Evolutionary conservation across 1,284 basidiomycete species (phyloP), one percentile per base, ranked within the genome.

Genomic region (Testicularia cyperi): DNA sequence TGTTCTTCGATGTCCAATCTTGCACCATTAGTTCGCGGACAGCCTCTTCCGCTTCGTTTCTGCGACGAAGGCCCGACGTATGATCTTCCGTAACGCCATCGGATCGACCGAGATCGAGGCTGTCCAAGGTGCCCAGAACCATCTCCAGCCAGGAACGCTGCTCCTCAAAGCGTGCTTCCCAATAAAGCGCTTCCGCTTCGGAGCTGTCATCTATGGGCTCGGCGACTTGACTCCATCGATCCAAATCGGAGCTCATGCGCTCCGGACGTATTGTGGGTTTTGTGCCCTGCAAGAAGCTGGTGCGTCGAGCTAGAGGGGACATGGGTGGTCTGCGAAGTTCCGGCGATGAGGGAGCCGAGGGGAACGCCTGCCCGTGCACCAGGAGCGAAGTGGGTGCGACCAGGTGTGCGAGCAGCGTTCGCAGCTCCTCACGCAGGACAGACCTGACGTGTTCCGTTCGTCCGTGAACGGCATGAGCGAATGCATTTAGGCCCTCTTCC

Each of bases 131-230:
- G 10, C 26, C 22, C 23, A 63, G 20, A 2, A 38, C 38, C 60
- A 63, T 63, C 39, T 63, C 60, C 8, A 63, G 29, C 60, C 60
- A 63, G 12, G 40, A 31, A 2, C 60, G 39, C 30, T 63, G 60
- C 37, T 63, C 60, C 4, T 56, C 48, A 12, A 56, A 21, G 28
- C 60, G 44, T 25, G 54, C 48, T 23, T 39, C 38, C 60, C 60
- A 63, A 30, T 63, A 63, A 16, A 15, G 26, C 13, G 24, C 22
- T 16, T 63, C 53, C 1, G 21, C 38, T 5, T 23, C 26, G 1
- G 36, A 24, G 88, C 91, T 0, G 89, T 94, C n/a, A 87, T 90
- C 2, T 90, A 92, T 68, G 83, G 96, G 36, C 82, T 96, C 63
- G 6, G 54, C 60, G 15, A 57, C 31, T 29, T 63, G 53, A 13